These are phyloP conservation scores for Trichothecium sympodiale DNA, from an alignment of 2,329 filamentous ascomycete species.

Conservation along the genomic window DNA sequence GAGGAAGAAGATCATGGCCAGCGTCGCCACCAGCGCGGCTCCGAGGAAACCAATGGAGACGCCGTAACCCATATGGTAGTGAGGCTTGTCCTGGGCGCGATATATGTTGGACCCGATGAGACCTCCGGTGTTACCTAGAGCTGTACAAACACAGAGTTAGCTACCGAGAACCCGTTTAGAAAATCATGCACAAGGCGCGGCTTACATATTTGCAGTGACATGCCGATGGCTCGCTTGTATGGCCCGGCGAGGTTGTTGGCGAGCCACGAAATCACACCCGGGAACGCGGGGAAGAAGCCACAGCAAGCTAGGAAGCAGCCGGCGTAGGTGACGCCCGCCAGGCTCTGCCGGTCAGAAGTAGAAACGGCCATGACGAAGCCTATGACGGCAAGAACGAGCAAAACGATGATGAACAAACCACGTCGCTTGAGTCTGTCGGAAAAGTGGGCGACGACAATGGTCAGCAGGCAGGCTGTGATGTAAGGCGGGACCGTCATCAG, in stretches of 20 bases:
- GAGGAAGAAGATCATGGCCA: slow-evolving; percentile 7
- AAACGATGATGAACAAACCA: slow-evolving; percentile 4
- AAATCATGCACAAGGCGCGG: background rate
- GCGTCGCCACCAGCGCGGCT: too few relatives aligned
- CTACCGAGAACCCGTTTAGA: background rate
- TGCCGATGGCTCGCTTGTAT: slow-evolving; percentile 5
- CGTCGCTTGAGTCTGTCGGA: slow-evolving; percentile 5
- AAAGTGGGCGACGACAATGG: slow-evolving; percentile 4
- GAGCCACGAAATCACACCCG: slow-evolving; percentile 6
- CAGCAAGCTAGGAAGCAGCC: slow-evolving; percentile 6
- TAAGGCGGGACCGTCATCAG: slow-evolving; percentile 56
- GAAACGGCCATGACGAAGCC: slow-evolving; percentile 1
- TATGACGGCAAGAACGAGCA: slow-evolving; percentile 2
- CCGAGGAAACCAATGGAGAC: slow-evolving; percentile 5
- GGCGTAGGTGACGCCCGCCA: slow-evolving; percentile 3
- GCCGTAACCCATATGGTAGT: slow-evolving; percentile 5
- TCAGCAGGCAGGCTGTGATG: slow-evolving; percentile 4
- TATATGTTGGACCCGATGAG: slow-evolving; percentile 7
- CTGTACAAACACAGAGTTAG: too few relatives aligned
- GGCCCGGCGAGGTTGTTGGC: slow-evolving; percentile 5
- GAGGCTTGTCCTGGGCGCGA: slow-evolving; percentile 4
- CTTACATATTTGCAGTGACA: slow-evolving; percentile 6
- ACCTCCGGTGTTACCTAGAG: slow-evolving; percentile 4
- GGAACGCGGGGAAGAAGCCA: slow-evolving; percentile 6
- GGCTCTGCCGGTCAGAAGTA: background rate